Evolutionary conservation across 495 filamentous ascomycete genomes (phyloP), one percentile per base, ranked within the genome.

Genomic region (Trypethelium eluteriae): DNA sequence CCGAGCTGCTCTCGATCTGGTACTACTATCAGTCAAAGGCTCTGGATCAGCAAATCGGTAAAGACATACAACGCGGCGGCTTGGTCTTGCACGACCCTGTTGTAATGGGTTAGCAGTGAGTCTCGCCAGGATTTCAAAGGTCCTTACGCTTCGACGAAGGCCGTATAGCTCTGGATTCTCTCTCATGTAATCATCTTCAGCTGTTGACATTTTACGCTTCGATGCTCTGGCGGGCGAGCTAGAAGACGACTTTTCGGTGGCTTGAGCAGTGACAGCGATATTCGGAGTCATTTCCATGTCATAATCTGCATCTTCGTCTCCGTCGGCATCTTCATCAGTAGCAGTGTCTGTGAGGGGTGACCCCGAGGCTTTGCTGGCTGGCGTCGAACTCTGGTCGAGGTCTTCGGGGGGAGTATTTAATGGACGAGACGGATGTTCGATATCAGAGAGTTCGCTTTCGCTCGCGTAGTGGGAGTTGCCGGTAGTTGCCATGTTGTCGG

Each of bases 81-180:
- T 74, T 53, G 80, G 80, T 68, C 83, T 81, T 56, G 85, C 83
- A 68, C 86, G 83, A 71, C 81, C 77, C 79, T 81, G 64, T 59
- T 64, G 57, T 66, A 38, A 63, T 71, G 66, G 75, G 81, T 76
- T 79, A 83, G 74, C 62, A 66, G 41, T 38, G 10, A 57, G 38
- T 41, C 9, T 11, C 32, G 49, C 47, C 25, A 38, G 38, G 59
- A 11, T 32, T n/a, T 50, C 11, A 57, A 68, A 63, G 67, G 68
- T 32, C 75, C 88, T 65, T 86, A 92, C 92, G 79, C 94, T 98
- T 74, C 94, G 84, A 68, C 94, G 84, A 62, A 99, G 81, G 18
- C 93, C 94, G 78, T 97, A 98, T 25, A 98, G 80, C 74, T 97
- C 94, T n/a, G 94, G 94, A 74, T 98, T 92, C 73, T 91, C 87